Evolutionary conservation across 352 stramenopile genomes (phyloP), one percentile per base, ranked within the genome.

Genomic region (Proteromonas lacertae): DNA sequence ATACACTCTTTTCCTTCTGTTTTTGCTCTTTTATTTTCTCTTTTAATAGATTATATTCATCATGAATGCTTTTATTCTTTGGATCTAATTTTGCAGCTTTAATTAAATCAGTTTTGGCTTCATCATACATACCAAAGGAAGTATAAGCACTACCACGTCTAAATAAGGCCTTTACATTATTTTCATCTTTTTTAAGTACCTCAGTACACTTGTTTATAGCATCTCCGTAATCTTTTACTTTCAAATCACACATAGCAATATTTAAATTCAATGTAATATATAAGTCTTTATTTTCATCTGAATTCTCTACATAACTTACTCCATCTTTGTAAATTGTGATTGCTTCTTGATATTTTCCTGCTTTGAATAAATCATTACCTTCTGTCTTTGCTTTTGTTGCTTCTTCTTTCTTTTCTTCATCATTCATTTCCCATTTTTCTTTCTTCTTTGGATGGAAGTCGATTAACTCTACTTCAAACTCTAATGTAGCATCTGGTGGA

Each of bases 1-100:
- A 96, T 6, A 79, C 63, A 14, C 55, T 63, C 55, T 93, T 95
- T 54, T 93, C 77, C 23, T 86, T 84, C 40, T 78, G 57, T 40
- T 84, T 89, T 0, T 69, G 67, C 2, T 79, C 64, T 25, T 41
- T 47, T 32, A 52, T 44, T 29, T 37, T 43, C 26, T 53, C 46
- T 44, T 71, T 70, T 0, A 64, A 41, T 5, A 57, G 43, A 17
- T 44, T 36, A 13, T 65, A 23, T 25, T 41, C 36, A 13, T 6
- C 13, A 4, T 35, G 2, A 7, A 41, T 23, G 20, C 21, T 6
- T 40, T 74, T 76, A 49, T 80, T 77, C 19, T 37, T 56, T 13
- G 52, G 55, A 29, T 78, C 64, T 21, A 69, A 45, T 35, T 61
- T 59, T 36, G 66, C 35, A 12, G 48, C 53, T 24, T 42, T 43